Evolutionary conservation across 768 basidiomycete genomes (phyloP).

Genomic region (Russula compacta): DNA sequence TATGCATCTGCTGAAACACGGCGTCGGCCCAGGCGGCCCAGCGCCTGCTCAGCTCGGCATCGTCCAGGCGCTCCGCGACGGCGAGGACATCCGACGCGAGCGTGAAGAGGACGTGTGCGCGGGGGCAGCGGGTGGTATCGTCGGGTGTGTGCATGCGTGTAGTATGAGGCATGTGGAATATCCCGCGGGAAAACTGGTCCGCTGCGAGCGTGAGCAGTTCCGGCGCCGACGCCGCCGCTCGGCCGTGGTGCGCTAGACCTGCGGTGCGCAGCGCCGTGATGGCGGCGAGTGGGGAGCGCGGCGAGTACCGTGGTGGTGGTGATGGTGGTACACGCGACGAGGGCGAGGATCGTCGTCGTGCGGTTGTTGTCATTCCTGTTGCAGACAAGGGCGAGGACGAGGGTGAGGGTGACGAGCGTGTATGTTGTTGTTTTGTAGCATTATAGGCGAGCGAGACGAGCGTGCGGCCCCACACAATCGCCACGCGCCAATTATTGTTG

Average conservation of each 20-base stretch:
- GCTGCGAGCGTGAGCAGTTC: conserved; percentile 53
- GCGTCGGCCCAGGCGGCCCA: conserved; percentile 58
- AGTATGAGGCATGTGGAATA: conserved; percentile 59
- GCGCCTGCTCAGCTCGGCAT: conserved; percentile 36
- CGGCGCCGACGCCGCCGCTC: conserved; percentile 34
- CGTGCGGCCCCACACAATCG: conserved; percentile 57
- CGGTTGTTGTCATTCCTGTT: too few relatives aligned
- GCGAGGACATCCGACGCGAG: conserved; percentile 54
- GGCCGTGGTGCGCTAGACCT: conserved; percentile 34
- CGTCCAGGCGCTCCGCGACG: conserved; percentile 46
- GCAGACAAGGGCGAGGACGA: background rate
- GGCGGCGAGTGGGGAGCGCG: conserved; percentile 39
- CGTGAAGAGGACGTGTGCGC: conserved; percentile 51
- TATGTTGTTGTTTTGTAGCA: background rate
- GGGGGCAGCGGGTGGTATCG: conserved; percentile 10
- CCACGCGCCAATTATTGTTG: conserved; percentile 62
- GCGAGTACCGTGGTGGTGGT: conserved; percentile 11
- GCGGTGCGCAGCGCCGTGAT: conserved; percentile 44
- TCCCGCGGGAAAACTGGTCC: conserved; percentile 61
- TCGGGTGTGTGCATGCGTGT: background rate
- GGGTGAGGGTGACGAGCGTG: conserved; percentile 21
- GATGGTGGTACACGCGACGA: background rate
- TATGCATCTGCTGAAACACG: conserved; percentile 54
- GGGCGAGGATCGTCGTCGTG: background rate
- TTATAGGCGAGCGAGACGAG: conserved; percentile 54